Base-by-base conservation (phyloP, 352 stramenopile species). In the Pilasporangium apinafurcum region DNA sequence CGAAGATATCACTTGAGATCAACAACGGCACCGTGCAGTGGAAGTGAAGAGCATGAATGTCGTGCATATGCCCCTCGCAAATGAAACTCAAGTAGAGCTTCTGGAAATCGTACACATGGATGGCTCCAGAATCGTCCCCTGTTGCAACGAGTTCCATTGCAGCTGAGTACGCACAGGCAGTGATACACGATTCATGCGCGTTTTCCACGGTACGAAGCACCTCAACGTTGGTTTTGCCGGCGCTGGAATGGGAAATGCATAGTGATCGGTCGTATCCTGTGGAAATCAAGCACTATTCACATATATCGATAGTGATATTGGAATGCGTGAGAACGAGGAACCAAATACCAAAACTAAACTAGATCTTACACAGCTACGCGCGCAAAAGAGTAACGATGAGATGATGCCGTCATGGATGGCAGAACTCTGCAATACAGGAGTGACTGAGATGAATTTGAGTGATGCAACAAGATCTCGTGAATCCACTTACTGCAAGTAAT, bases 71-170 rank as follows among this genome's bases (percentile, higher is more conserved):
- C 9, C 63, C 67, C 10, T 60, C 53, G 41, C 75, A 85, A 3
- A 56, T 51, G 40, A 83, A 83, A 1, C 68, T 38, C 25, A 88
- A 43, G 10, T 75, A 83, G 12, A 88, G 60, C 7, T 53, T 62
- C 37, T 67, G 53, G 33, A 88, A 80, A 28, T 88, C 67, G 42
- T 86, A 81, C 2, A 88, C 51, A 36, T 83, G 72, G 25, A 88
- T 54, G 35, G 51, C 57, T 9, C 75, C 75, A 5, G 56, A 12
- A 37, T 80, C 65, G 37, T 88, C 75, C 1, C 64, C 75, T 12
- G 75, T 86, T 4, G 69, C 75, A 12, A 88, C 47, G 16, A 86
- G 59, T 10, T 68, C 52, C 0, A 50, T 36, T 14, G 51, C 46
- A 0, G 51, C 48, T 2, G 69, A 83, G 31, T 71, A 88, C 8